Base-by-base conservation (phyloP, 805 yeast species). In the Cyberlindnera euphorbiiphila region DNA sequence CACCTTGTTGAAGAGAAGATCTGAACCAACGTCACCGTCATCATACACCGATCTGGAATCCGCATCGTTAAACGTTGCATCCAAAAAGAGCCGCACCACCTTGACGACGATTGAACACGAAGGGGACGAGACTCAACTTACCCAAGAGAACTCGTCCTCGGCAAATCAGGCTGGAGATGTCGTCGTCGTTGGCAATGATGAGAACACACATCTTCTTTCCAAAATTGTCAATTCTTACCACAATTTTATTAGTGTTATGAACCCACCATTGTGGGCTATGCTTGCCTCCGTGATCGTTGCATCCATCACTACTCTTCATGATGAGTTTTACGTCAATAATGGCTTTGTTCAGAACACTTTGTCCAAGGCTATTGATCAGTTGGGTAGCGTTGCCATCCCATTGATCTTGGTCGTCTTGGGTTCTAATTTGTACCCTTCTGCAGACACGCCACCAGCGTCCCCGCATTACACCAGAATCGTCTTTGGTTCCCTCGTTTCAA, bases 261-360 rank as follows among this genome's bases (percentile, higher is more conserved):
- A 84, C 54, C 93, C 94, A 12, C 94, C 93, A 12, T 63, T 84
- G 40, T 84, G 80, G 61, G 80, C 94, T 9, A 84, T 84, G 89
- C 54, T 78, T 11, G 58, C 78, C 2, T 72, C 89, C 4, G 74
- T 84, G 11, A 37, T 82, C 17, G 82, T 84, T 40, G 93, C 91
- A 4, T 72, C 85, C 0, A 64, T 81, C 15, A 80, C 85, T 5
- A 60, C 62, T 3, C 48, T 84, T 14, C 82, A 80, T 50, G 61
- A 65, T 28, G 65, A 68, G 37, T 75, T 84, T 45, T 83, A 77
- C 54, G 72, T 69, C 39, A 65, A 72, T 23, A 58, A 71, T 38
- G 80, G 87, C 1, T 83, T 84, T 50, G 53, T 81, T 19, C 77
- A 77, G 47, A 78, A 78, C 47, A 84, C 93, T 0, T 46, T 84